Percentiles rank a stretch among this genome's conserved stretches.
Evolutionary conservation across 1,139 yeast genomes (phyloP).

Genomic region (Diutina neorugosa): DNA sequence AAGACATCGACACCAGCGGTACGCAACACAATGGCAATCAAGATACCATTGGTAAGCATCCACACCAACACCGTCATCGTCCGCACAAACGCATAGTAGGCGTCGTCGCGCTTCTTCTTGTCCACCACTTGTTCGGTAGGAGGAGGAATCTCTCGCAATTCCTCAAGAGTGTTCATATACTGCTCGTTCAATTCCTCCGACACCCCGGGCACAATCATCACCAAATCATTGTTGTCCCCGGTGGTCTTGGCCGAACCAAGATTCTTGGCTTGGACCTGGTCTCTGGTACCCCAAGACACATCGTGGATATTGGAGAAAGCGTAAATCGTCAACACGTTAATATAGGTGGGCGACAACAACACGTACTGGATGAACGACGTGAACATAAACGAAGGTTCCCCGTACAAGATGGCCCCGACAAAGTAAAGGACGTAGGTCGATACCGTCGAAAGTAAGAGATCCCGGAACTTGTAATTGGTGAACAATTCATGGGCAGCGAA

Average conservation of each 20-base stretch:
- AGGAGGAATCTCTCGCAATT: slow-evolving; percentile 23
- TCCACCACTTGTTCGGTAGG: slow-evolving; percentile 12
- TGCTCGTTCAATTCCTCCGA: slow-evolving; percentile 49
- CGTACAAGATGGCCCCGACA: slow-evolving; percentile 59
- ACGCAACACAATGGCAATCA: slow-evolving; percentile 30
- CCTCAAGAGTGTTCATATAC: slow-evolving; percentile 39
- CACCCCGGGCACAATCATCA: slow-evolving; percentile 56
- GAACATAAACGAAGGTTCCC: slow-evolving; percentile 72
- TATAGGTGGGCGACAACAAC: slow-evolving; percentile 61
- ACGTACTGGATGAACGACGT: slow-evolving; percentile 65
- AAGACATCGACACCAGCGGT: slow-evolving; percentile 19
- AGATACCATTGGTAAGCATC: slow-evolving; percentile 33
- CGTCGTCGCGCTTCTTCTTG: slow-evolving; percentile 22
- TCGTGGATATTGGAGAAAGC: slow-evolving; percentile 82
- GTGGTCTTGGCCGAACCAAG: slow-evolving; percentile 56
- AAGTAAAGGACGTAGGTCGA: slow-evolving; percentile 80
- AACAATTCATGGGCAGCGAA: slow-evolving; percentile 38
- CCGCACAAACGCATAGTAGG: slow-evolving; percentile 17
- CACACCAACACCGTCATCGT: slow-evolving; percentile 35
- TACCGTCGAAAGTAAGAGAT: slow-evolving; percentile 71
- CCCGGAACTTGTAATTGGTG: slow-evolving; percentile 60
- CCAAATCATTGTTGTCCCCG: slow-evolving; percentile 44
- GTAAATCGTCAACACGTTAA: slow-evolving; percentile 68
- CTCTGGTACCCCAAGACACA: slow-evolving; percentile 84
- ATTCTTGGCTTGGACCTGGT: slow-evolving; percentile 50